These are phyloP conservation scores for Dacryopinax spathularia DNA, from an alignment of 768 basidiomycete genomes.

Conservation along the genomic window DNA sequence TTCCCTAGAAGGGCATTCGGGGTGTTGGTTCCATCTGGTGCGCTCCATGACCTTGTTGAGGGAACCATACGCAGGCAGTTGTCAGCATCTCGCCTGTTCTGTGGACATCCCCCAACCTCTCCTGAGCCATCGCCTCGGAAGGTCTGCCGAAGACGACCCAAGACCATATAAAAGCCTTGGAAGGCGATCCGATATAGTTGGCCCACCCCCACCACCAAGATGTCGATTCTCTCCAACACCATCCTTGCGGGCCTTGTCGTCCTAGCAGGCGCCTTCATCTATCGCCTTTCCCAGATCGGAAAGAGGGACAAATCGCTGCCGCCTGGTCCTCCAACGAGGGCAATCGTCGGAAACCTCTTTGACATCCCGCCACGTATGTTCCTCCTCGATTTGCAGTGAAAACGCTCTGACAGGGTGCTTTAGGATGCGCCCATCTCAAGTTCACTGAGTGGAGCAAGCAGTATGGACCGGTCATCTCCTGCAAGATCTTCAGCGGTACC, in stretches of 20 bases:
- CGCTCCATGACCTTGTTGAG: background rate
- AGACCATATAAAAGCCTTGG: no score
- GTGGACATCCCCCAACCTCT: background rate
- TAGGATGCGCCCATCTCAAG: background rate
- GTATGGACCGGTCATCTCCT: background rate
- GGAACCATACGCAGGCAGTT: background rate
- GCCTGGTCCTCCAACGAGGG: background rate
- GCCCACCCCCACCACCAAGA: background rate
- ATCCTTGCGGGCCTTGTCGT: background rate
- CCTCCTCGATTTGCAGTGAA: background rate
- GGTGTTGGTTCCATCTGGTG: background rate
- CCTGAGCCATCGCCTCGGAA: no score
- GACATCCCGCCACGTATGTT: background rate
- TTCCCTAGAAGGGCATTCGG: background rate
- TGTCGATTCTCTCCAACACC: background rate
- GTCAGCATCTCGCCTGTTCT: background rate
- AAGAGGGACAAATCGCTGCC: background rate
- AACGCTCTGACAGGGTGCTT: background rate
- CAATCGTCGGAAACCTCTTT: background rate
- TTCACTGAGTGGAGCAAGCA: constrained; percentile 3
- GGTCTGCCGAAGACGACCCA: no score
- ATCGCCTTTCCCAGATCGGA: background rate
- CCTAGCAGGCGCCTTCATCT: background rate
- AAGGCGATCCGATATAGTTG: no score
- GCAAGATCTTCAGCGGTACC: background rate